Evolutionary conservation across 2,329 filamentous ascomycete genomes (phyloP), one percentile per base, ranked within the genome.

Genomic region (Aspergillus sp.): DNA sequence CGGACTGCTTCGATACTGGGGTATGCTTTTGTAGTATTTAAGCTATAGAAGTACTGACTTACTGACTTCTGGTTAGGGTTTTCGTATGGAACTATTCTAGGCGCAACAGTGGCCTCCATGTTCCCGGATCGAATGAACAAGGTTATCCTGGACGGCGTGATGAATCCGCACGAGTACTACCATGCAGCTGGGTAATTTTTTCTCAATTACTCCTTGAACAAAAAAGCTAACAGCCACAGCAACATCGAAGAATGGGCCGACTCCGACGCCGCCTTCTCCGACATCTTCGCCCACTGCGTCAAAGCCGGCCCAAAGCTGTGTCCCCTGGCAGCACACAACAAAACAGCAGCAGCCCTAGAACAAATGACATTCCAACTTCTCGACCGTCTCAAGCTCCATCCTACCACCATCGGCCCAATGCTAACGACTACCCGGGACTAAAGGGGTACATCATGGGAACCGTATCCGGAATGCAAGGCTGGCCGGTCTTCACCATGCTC

Each of bases 31-130:
- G 8, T 5, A 4, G 1, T 30, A 11, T 9, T 30, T 24, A 24
- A 24, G 22, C 1, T 26, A 24, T 24, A 9, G 26, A 3, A 9
- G 26, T 30, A 11, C 9, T 30, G 7, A 24, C n/a, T n/a, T 24
- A 24, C 22, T 24, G 22, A 24, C 22, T 11, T 6, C 6, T 7
- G 3, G 6, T 15, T 22, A 59, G 57, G 54, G 5, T 30, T 59
- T 17, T 59, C 57, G 2, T 59, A 59, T 45, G 57, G 57, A 4
- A 59, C 54, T 3, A 51, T 45, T 5, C 26, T 59, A 3, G 57
- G 57, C 4, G 41, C 57, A 30, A 56, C 55, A 1, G 34, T 57
- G 6, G 50, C 57, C 6, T 47, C 57, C 20, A 60, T 60, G 57
- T 60, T 60, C 47, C 55, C 57, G 7, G 57, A 60, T 1, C 34